Evolutionary conservation across 2,329 filamentous ascomycete species (phyloP), one percentile per base, ranked within the genome.

Genomic region (Elsinoe necatrix): DNA sequence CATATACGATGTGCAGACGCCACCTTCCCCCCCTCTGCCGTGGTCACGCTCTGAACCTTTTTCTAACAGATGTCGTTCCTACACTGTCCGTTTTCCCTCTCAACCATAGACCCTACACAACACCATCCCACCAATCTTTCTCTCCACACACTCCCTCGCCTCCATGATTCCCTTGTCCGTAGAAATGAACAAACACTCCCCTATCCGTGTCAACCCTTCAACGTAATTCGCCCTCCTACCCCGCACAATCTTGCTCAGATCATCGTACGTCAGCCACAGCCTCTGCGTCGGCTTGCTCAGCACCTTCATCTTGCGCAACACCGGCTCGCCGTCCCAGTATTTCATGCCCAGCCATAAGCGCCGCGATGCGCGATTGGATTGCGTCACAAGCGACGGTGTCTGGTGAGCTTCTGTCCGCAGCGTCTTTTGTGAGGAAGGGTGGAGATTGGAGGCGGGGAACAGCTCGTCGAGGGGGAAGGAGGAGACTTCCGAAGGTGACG

Each of bases 331-430:
- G 63, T 90, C 83, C 81, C 82, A 88, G 79, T 95, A 95, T 75
- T 95, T 95, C 66, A 95, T 75, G 1, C 89, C 89, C 11, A 96
- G 73, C 91, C 91, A 96, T 62, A 96, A 75, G 59, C 91, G 79
- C 67, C 88, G 80, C 37, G 76, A 79, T 3, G 89, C 80, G 35
- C 89, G 81, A 72, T 95, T 95, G 21, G 63, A 63, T 56, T 66
- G 66, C 50, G 69, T 71, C 39, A 71, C 63, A 48, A 64, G 59
- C 7, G 58, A 58, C 6, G 59, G 14, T 2, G 14, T 29, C 23
- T 35, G 37, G 55, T 54, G 61, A 23, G 57, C 47, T 16, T 31
- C 42, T 34, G 21, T n/a, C 12, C 52, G 52, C 1, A 50, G 31
- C 31, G 35, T 21, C 5, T 43, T 16, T 31, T 55, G n/a, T 43